Base-by-base conservation (phyloP, 331 rosid species). In the Malus hybrid region DNA sequence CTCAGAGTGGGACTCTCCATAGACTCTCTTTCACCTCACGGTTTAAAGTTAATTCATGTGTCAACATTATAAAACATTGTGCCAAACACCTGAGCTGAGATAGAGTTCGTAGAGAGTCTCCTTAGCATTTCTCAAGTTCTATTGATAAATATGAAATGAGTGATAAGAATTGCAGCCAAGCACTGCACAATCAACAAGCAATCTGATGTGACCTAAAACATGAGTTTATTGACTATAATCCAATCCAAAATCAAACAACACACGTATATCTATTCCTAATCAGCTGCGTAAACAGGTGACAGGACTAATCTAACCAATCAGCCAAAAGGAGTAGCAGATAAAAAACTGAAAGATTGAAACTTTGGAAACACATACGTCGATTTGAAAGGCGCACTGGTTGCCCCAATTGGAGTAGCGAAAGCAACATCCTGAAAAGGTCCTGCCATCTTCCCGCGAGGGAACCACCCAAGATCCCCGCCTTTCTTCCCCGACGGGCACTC, bases 381-480 rank as follows among this genome's bases (percentile, higher is more conserved):
- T 78, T 93, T 93, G 88, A 93, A 93, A 24, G 96, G 88, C 52
- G 91, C 89, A 81, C 96, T 90, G 9, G 97, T 90, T 58, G 77
- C 97, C 63, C 96, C 96, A 75, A 93, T 52, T 34, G 76, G 70
- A 15, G 97, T 93, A 83, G 18, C 79, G 79, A 93, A 93, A 46
- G 96, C 97, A 75, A 93, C 97, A 3, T 93, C 97, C 68, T 93
- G 97, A 83, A 93, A 93, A 19, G 96, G 96, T 28, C 97, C 97
- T 0, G 97, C 96, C 97, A 93, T 93, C 86, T 93, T 93, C 62
- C 97, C 96, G 4, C 97, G 87, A 4, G 97, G 97, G 73, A 93
- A 93, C 97, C 97, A 93, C 78, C 97, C 97, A 16, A 93, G 91
- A 75, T 93, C 97, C 46, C 97, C 97, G 46, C 97, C 97, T 75